Conservation (phyloP, 805 yeast species). For the Metschnikowia kunwiensis region DNA sequence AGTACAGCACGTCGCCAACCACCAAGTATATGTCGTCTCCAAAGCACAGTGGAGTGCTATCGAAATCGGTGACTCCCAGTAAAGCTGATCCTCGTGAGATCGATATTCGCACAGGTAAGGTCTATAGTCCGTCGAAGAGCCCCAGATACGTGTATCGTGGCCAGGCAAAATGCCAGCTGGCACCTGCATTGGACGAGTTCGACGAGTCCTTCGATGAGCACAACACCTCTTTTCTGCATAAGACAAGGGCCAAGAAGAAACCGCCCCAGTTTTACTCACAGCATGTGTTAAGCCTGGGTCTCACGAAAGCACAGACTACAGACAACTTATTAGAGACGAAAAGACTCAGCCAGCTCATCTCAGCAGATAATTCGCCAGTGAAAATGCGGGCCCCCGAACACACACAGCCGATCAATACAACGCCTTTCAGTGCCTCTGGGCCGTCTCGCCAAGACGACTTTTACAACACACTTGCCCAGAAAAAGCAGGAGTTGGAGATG, state of each 20-base stretch:
- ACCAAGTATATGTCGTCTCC: background rate
- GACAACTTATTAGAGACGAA: conserved; percentile 14
- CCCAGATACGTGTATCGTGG: conserved; percentile 9
- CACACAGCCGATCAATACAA: background rate
- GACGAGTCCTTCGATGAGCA: conserved; percentile 13
- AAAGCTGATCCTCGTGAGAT: conserved; percentile 9
- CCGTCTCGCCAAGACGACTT: conserved; percentile 23
- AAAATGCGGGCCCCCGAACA: conserved; percentile 13
- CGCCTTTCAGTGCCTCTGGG: background rate
- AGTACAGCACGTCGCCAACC: background rate
- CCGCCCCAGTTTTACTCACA: conserved; percentile 16
- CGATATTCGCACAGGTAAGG: background rate
- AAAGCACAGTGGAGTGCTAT: background rate
- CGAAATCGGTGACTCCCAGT: conserved; percentile 12
- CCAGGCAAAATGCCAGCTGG: conserved; percentile 10
- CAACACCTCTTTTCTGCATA: conserved; percentile 9
- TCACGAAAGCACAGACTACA: conserved; percentile 14
- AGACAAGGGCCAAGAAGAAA: conserved; percentile 4
- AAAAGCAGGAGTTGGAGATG: conserved; percentile 38
- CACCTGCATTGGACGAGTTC: conserved; percentile 15
- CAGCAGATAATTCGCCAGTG: conserved; percentile 23
- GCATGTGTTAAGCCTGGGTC: conserved; percentile 17
- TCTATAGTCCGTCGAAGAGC: conserved; percentile 4
- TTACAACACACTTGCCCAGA: conserved; percentile 23
- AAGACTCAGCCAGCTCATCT: conserved; percentile 16